Percentiles rank a stretch among this genome's conserved stretches.
Evolutionary conservation across 106 monocot species (phyloP).

Genomic region (Acanthochlamys bracteata): DNA sequence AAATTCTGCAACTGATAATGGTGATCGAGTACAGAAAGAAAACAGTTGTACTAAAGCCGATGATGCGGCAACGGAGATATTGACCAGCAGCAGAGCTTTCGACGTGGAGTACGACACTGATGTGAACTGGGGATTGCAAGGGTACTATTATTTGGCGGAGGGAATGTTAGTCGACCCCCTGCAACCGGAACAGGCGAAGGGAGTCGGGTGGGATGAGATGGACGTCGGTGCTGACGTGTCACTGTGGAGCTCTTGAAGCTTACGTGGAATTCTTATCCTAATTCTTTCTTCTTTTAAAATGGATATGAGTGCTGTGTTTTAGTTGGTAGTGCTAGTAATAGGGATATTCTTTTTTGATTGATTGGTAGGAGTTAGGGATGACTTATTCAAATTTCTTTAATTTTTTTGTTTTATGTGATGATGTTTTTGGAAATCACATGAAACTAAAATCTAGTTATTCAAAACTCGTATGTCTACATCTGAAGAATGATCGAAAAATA

Average conservation of each 20-base stretch:
- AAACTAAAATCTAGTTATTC: no score
- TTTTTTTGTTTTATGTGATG: no score
- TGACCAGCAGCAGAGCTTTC: background rate
- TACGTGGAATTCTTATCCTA: background rate
- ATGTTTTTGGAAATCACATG: no score
- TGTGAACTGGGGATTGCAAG: slow-evolving; percentile 1
- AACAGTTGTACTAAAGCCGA: background rate
- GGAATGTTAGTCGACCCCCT: slow-evolving; percentile 23
- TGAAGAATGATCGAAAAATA: no score
- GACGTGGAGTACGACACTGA: slow-evolving; percentile 10
- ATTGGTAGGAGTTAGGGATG: no score
- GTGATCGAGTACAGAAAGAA: background rate
- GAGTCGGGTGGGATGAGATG: background rate
- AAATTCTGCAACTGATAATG: background rate
- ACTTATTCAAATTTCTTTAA: no score
- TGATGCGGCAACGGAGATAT: background rate
- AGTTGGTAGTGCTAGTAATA: no score
- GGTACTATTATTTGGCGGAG: slow-evolving; percentile 23
- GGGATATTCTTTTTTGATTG: no score
- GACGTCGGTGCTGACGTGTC: slow-evolving; percentile 11
- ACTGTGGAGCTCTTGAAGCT: slow-evolving; percentile 22
- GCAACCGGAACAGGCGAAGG: background rate
- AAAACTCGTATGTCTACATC: no score
- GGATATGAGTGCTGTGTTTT: no score
- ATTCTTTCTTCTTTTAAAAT: no score